Evolutionary conservation across 495 filamentous ascomycete species (phyloP).

Genomic region (Neurospora sp.): DNA sequence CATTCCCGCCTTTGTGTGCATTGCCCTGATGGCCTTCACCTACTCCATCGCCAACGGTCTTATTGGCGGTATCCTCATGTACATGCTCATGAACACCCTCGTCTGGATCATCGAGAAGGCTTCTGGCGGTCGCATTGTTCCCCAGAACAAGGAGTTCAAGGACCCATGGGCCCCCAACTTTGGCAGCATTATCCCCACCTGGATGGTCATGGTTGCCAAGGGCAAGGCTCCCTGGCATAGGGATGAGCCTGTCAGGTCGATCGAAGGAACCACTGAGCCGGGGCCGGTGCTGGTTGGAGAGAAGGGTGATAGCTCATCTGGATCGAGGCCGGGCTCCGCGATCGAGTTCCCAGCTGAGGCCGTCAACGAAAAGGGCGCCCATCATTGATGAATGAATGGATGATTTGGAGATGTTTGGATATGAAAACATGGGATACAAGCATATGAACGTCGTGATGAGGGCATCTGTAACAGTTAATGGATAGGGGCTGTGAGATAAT

Average conservation of each 20-base stretch:
- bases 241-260: neutral
- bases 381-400: neutral
- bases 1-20: conserved; percentile 69
- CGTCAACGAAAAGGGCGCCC: neutral
- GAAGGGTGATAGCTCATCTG: neutral
- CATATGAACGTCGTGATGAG: neutral
- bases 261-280: neutral
- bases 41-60: conserved; percentile 71
- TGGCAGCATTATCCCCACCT: conserved; percentile 60
- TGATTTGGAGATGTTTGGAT: neutral
- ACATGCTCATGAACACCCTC: conserved; percentile 55
- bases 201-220: conserved; percentile 47
- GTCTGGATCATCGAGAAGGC: conserved; percentile 54
- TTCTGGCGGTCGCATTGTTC: conserved; percentile 58
- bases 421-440: neutral
- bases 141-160: conserved; percentile 59
- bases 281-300: neutral
- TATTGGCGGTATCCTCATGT: conserved; percentile 64
- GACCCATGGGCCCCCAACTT: conserved; percentile 65
- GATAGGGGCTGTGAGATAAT: neutral
- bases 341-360: neutral
- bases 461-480: neutral
- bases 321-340: neutral
- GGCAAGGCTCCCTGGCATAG: conserved; percentile 39
- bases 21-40: conserved; percentile 78